Base-by-base conservation (phyloP, 495 filamentous ascomycete species). In the Daldinia concentrica region DNA sequence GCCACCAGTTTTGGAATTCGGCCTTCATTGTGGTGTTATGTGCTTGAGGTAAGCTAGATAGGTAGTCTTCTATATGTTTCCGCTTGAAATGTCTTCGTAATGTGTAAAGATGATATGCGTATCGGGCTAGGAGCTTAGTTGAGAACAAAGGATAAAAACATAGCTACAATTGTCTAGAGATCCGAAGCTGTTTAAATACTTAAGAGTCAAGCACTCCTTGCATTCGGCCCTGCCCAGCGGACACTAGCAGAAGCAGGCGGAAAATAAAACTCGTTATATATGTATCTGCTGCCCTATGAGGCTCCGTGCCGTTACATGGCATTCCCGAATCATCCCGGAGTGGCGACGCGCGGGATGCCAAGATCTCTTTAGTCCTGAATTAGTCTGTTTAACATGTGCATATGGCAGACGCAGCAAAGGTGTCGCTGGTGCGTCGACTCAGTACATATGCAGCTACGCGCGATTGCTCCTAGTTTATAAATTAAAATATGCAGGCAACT, bases 1-100 rank as follows among this genome's bases (percentile, higher is more conserved):
- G 70, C 73, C 73, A 76, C 76, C 76, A 78, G 14, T 60, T 58
- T 41, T 61, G 57, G 30, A 78, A 54, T 51, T 70, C 62, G 22
- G 68, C 30, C 17, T 73, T 78, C 61, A 67, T 37, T 69, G 71
- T 72, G 41, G 24, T 68, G 11, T 32, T 2, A 41, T 59, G 26
- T 43, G 12, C 37, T 30, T 48, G 58, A 39, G 22, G 43, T 56
- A 64, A 39, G 22, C 34, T 56, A 64, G 22, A 19, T 57, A 39
- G 7, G 24, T 62, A 45, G n/a, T 19, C n/a, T 22, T 19, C 41
- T 45, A 45, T 19, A 6, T 45, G 17, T 17, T 45, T 19, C 17
- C 7, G 7, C 9, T 6, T 6, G 7, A 2, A 22, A 17, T 19
- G 41, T 8, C 6, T 45, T 17, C 17, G 17, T 8, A 17, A 17